These are phyloP conservation scores for Hyaloperonospora arabidopsidis DNA, from an alignment of 352 stramenopile species.

Conservation along the genomic window DNA sequence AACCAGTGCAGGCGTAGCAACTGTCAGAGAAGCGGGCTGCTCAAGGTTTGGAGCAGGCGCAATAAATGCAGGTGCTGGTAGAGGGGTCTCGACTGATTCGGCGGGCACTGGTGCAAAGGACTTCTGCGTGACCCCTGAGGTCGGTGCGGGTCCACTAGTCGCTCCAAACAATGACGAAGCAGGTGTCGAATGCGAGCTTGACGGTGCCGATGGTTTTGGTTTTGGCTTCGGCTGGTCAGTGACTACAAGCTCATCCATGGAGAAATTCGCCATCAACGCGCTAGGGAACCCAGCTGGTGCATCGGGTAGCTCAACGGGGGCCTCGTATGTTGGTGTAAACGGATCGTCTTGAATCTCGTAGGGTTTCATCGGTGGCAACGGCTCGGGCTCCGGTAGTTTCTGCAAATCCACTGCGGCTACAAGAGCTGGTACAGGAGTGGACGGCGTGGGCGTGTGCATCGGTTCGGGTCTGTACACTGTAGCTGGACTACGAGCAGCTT, in stretches of 20 bases:
- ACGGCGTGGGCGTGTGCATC: not conserved
- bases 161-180: conserved; percentile 29
- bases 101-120: not conserved
- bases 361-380: conserved; percentile 29
- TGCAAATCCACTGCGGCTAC: conserved; percentile 8
- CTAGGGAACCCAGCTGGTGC: conserved; percentile 27
- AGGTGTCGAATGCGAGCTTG: conserved; percentile 12
- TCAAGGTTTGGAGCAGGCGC: not conserved
- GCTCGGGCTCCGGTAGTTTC: conserved; percentile 22
- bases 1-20: conserved; percentile 9
- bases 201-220: conserved; percentile 11
- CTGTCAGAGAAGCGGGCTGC: too few relatives aligned
- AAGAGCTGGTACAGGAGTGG: conserved; percentile 11
- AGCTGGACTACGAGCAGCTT: conserved; percentile 9
- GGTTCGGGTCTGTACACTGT: conserved; percentile 7
- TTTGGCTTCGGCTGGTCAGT: conserved; percentile 20
- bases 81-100: conserved; percentile 8
- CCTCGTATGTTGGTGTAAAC: conserved; percentile 19
- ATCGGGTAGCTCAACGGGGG: conserved; percentile 7
- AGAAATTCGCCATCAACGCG: conserved; percentile 36
- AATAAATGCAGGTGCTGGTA: conserved; percentile 11
- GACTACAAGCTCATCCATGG: conserved; percentile 36
- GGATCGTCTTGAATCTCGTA: conserved; percentile 31
- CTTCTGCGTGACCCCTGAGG: conserved; percentile 6
- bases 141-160: conserved; percentile 6